phyloP scores from a whole-genome alignment of 139 green algal species.

The Tetraselmis chui region DNA sequence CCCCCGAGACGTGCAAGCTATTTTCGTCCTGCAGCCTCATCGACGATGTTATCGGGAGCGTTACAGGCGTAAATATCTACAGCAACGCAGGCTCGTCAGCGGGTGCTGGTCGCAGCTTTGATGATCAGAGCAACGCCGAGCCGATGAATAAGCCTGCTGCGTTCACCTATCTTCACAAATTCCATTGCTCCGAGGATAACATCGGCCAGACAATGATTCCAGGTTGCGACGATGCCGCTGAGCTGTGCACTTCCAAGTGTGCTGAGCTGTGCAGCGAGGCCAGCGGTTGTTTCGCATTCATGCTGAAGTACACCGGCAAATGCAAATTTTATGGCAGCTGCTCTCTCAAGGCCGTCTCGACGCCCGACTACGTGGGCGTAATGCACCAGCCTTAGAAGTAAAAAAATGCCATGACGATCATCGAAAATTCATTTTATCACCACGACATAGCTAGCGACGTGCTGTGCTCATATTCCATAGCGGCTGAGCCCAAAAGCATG shows the following conservation, averaged over 20 bases:
- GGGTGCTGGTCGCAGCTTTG: background rate
- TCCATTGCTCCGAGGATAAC: background rate
- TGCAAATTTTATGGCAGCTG: background rate
- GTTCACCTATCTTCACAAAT: background rate
- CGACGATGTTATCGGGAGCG: background rate
- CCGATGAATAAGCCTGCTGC: no score
- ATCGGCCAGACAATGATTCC: background rate
- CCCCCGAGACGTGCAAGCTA: background rate
- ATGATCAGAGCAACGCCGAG: background rate
- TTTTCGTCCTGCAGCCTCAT: background rate
- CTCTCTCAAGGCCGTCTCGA: background rate
- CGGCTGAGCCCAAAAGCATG: no score
- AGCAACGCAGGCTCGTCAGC: background rate
- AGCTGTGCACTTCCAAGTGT: background rate
- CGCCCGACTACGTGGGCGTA: background rate
- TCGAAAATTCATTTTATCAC: no score
- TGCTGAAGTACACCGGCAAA: background rate
- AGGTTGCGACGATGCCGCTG: background rate
- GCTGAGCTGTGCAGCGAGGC: background rate
- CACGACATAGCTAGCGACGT: no score
- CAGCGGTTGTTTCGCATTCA: background rate
- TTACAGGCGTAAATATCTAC: background rate
- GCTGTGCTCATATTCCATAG: no score
- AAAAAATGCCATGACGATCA: no score
- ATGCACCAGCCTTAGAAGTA: background rate